Base-by-base conservation (phyloP, 257 asterid species). In the Plantago ovata region DNA sequence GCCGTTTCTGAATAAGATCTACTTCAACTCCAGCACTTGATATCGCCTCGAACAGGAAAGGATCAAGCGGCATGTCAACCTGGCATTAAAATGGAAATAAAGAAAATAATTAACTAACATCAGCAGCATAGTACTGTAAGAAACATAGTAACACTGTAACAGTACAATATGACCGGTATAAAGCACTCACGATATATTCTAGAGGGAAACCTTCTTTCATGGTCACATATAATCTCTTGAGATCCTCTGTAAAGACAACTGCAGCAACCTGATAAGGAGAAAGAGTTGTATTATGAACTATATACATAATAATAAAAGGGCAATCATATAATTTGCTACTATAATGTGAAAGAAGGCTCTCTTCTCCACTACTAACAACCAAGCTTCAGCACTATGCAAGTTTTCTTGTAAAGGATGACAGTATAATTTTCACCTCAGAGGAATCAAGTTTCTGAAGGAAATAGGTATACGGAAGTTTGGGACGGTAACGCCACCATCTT, bases 401-500 rank as follows among this genome's bases (percentile, higher is more conserved):
- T 13, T 32, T 21, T 21, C 20, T 52, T 64, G 45, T 24, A 24
- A 56, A 58, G 46, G 65, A 58, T 39, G 65, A 58, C 60, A 40
- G 38, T 18, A 45, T 7, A 23, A 44, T 47, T 60, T 47, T 73
- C 72, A 92, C 98, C 98, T 92, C 97, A 38, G 94, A 86, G 41
- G 90, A 74, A 80, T 92, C 95, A 65, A 92, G 96, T 72, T 92
- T 92, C 69, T 92, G 95, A 69, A 88, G 87, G 75, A 92, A 92
- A 76, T 92, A 92, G 28, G 82, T 89, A 70, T 92, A 92, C 33
- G 98, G 97, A 75, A 92, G 94, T 69, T 89, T 92, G 36, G 98
- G 97, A 39, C 97, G 94, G 80, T 92, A 92, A 58, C 91, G 92
- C 98, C 98, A 92, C 98, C 98, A 92, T 82, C 98, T 80, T 72